Base-by-base conservation (phyloP, 495 filamentous ascomycete genomes). In the Aspergillus haitiensis region DNA sequence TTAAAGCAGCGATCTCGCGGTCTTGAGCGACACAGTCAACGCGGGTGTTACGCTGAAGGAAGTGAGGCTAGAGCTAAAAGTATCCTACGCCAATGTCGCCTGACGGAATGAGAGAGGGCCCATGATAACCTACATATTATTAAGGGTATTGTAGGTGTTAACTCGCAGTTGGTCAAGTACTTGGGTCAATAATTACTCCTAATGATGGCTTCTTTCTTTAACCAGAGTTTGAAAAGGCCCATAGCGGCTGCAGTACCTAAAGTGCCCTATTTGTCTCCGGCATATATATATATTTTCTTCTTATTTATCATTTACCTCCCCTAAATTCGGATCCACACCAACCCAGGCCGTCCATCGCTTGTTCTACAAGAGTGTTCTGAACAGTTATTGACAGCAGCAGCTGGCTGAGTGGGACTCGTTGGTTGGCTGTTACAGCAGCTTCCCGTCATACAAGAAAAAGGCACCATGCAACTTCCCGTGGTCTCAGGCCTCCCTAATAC, bases 381-480 rank as follows among this genome's bases (percentile, higher is more conserved):
- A 10, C 52, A 39, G 40, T 49, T 44, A 50, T 36, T 58, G 40
- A 8, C 50, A 46, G 27, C 54, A 54, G 39, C 10, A 54, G 52
- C 44, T 55, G 57, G 46, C 9, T 31, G 42, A 59, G 52, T 53
- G 48, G 58, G 63, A 42, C 57, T 47, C 48, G 50, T 63, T 66
- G 60, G 54, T 72, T 69, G 67, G 60, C 39, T 61, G 62, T 49
- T 53, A 62, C 67, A 66, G 72, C 65, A 63, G 59, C 45, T 55
- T 70, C 51, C 69, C 66, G 70, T 68, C 36, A 62, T 70, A 73
- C 72, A 68, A 68, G 65, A 64, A 62, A 31, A 64, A 52, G 55
- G 62, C 61, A 21, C 58, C 65, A 70, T 77, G 75, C 75, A 71
- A 62, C 70, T 65, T 70, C 47, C 75, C 75, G 75, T 61, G 52